phyloP scores from a whole-genome alignment of 495 filamentous ascomycete species.

The Talaromyces adpressus region DNA sequence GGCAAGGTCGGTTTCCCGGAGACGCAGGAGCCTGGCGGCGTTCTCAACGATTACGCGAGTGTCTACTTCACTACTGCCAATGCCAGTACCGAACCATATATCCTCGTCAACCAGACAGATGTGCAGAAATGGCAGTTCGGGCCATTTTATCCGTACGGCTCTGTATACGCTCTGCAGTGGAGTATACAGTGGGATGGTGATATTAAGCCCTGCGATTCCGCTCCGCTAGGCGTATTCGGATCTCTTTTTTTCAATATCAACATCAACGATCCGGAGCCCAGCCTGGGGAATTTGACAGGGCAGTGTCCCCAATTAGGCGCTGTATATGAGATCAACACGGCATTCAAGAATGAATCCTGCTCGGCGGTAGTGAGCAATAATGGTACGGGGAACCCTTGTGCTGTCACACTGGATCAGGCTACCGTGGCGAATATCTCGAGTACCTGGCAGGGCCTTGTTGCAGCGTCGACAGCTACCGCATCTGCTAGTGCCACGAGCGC shows the following conservation, averaged over 20 bases:
- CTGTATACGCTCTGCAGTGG: constrained; percentile 3
- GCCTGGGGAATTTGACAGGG: not conserved
- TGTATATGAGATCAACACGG: not conserved
- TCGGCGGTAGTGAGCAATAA: not conserved
- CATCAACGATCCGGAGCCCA: not conserved
- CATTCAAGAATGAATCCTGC: not conserved
- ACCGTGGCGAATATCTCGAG: not conserved
- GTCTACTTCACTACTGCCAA: not conserved
- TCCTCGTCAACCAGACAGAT: constrained; percentile 1
- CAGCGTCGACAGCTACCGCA: not conserved
- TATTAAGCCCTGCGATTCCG: not conserved
- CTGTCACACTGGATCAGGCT: not conserved
- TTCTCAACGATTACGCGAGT: not conserved
- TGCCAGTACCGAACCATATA: not conserved
- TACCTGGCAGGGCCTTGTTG: not conserved
- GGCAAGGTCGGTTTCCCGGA: not conserved
- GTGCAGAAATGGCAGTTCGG: constrained; percentile 1
- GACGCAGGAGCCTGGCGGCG: not conserved
- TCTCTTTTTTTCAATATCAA: not conserved
- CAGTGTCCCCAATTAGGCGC: not conserved
- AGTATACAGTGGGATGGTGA: not conserved
- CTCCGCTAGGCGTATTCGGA: not conserved
- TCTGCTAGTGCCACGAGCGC: not conserved
- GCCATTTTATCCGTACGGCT: not conserved
- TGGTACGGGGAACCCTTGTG: not conserved